phyloP scores from a whole-genome alignment of 1,284 basidiomycete genomes.

The Cryptococcus sp. region DNA sequence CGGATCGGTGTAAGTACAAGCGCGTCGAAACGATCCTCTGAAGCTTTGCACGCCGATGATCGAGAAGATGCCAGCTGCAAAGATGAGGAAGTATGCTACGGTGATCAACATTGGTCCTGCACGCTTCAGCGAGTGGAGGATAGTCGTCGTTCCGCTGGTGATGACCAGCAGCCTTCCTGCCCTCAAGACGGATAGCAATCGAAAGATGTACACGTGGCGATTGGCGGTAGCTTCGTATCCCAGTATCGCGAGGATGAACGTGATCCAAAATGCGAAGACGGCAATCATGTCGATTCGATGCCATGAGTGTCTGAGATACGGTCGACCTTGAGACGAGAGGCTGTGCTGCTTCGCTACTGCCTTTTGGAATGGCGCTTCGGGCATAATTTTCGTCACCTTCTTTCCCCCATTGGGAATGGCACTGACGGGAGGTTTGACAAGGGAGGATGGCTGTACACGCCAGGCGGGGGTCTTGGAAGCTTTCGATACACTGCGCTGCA shows the following conservation, averaged over 20 bases:
- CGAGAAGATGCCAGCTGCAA: slow-evolving; percentile 86
- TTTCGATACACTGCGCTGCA: slow-evolving; percentile 19
- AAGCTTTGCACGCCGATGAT: slow-evolving; percentile 91
- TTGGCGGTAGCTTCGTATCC: slow-evolving; percentile 66
- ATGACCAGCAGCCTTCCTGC: slow-evolving; percentile 81
- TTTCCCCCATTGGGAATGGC: slow-evolving; percentile 8
- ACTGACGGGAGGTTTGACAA: not conserved
- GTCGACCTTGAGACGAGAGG: slow-evolving; percentile 54
- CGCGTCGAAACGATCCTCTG: slow-evolving; percentile 73
- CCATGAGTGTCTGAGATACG: slow-evolving; percentile 93
- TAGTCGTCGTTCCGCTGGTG: slow-evolving; percentile 91
- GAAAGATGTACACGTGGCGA: slow-evolving; percentile 81
- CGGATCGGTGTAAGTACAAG: slow-evolving; percentile 55
- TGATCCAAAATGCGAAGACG: slow-evolving; percentile 61
- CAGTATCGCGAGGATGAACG: slow-evolving; percentile 67
- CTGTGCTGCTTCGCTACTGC: slow-evolving; percentile 55
- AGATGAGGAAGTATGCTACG: slow-evolving; percentile 87
- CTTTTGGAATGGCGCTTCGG: slow-evolving; percentile 57
- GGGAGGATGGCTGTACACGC: slow-evolving; percentile 6
- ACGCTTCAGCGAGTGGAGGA: slow-evolving; percentile 88
- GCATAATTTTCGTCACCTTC: slow-evolving; percentile 16
- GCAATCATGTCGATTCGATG: slow-evolving; percentile 87
- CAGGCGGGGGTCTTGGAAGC: slow-evolving; percentile 6
- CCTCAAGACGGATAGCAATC: slow-evolving; percentile 85
- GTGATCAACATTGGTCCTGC: slow-evolving; percentile 84